Conservation (phyloP, 2,329 filamentous ascomycete genomes). For the Tolypocladium tundrense region DNA sequence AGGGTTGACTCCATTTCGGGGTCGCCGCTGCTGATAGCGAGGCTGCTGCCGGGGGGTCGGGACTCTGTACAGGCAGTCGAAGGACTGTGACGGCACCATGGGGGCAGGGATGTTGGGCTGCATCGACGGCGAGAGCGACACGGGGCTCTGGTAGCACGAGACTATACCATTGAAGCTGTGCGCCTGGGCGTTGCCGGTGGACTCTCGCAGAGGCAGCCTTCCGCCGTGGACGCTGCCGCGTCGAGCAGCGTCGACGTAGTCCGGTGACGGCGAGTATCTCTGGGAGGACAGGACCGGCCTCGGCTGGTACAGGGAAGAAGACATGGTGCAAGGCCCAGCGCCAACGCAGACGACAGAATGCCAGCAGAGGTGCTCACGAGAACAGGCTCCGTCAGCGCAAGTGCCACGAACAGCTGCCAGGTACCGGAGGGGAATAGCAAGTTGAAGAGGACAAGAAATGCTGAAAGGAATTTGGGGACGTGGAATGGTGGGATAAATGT, state of each 20-base stretch:
- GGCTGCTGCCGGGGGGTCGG: conserved; percentile 25
- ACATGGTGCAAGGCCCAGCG: conserved; percentile 18
- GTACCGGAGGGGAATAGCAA: conserved; percentile 19
- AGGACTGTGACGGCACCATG: conserved; percentile 39
- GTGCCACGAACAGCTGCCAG: conserved; percentile 17
- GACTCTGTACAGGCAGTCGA: conserved; percentile 28
- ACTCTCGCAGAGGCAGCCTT: conserved; percentile 40
- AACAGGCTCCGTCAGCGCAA: conserved; percentile 15
- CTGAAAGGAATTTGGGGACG: conserved; percentile 31
- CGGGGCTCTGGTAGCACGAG: conserved; percentile 33
- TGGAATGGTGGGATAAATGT: conserved; percentile 33
- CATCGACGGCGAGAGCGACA: conserved; percentile 31
- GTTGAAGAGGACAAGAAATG: conserved; percentile 30
- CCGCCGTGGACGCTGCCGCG: conserved; percentile 26
- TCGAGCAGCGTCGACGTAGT: conserved; percentile 33
- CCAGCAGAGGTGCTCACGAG: conserved; percentile 16
- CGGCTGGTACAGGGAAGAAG: conserved; percentile 27
- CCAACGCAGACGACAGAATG: conserved; percentile 18
- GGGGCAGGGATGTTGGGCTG: conserved; percentile 40
- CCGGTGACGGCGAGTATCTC: conserved; percentile 35
- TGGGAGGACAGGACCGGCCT: conserved; percentile 41
- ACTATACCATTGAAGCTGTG: conserved; percentile 29
- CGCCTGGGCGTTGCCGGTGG: conserved; percentile 40
- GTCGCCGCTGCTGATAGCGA: conserved; percentile 20
- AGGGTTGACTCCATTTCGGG: conserved; percentile 39